phyloP scores from a whole-genome alignment of 2,329 filamentous ascomycete species.

The Trichoderma oligosporum region DNA sequence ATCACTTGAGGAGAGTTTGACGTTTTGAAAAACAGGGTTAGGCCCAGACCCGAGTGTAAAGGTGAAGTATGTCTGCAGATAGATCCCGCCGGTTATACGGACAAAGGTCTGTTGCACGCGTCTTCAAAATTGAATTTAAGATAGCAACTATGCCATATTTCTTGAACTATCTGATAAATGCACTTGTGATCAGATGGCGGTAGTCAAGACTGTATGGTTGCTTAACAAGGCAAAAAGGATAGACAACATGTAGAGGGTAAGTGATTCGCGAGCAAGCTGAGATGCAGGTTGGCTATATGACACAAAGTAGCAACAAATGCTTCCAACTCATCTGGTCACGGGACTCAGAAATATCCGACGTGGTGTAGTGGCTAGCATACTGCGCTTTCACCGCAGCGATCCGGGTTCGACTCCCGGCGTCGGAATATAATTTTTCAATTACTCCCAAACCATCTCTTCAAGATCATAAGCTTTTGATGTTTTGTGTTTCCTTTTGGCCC shows the following conservation, averaged over 20 bases:
- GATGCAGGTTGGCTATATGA: no score
- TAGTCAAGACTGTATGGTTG: no score
- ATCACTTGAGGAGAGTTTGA: neutral
- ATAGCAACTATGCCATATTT: no score
- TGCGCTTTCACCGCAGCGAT: slow-evolving; percentile 21
- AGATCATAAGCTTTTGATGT: no score
- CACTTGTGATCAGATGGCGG: no score
- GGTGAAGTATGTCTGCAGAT: slow-evolving; percentile 20
- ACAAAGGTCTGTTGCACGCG: neutral
- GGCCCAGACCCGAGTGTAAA: neutral
- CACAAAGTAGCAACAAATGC: no score
- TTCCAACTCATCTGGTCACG: slow-evolving; percentile 14
- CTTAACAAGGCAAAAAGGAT: no score
- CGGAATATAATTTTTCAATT: slow-evolving; percentile 6
- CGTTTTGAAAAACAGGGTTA: slow-evolving; percentile 4
- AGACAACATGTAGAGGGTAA: no score
- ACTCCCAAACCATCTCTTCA: neutral
- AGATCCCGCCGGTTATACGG: slow-evolving; percentile 5
- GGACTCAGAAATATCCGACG: slow-evolving; percentile 18
- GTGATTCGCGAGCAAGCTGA: no score
- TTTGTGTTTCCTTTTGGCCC: neutral
- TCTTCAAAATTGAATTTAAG: no score
- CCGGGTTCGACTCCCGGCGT: slow-evolving; percentile 22
- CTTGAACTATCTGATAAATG: no score
- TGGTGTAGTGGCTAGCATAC: slow-evolving; percentile 22